Percentiles rank a stretch among this genome's conserved stretches.
phyloP scores from a whole-genome alignment of 305 asterid species.

The Euphrasia arctica region DNA sequence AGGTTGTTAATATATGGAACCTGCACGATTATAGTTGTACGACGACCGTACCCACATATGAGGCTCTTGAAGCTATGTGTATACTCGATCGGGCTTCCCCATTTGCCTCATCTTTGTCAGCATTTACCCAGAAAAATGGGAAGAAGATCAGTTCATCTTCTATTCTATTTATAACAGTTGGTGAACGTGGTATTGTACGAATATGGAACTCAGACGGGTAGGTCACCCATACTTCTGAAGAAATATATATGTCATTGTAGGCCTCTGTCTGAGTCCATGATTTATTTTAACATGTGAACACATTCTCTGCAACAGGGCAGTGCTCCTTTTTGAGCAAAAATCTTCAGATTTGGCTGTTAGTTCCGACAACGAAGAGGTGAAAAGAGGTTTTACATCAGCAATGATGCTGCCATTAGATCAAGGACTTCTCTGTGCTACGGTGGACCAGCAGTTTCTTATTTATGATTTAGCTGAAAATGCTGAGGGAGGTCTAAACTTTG shows the following conservation, averaged over 20 bases:
- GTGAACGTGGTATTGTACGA: constrained; percentile 92
- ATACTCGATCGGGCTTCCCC: constrained; percentile 53
- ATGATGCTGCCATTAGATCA: constrained; percentile 69
- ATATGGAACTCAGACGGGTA: constrained; percentile 95
- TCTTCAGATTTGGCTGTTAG: constrained; percentile 72
- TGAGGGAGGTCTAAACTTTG: constrained; percentile 49
- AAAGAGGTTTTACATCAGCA: constrained; percentile 85
- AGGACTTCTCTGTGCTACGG: constrained; percentile 87
- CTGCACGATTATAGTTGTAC: constrained; percentile 74
- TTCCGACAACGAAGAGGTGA: constrained; percentile 63
- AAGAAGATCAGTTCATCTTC: constrained; percentile 59
- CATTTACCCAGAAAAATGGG: constrained; percentile 38
- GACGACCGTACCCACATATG: constrained; percentile 70
- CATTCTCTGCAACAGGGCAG: constrained; percentile 55
- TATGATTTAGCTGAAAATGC: constrained; percentile 54
- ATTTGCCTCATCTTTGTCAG: constrained; percentile 48
- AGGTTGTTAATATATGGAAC: constrained; percentile 93
- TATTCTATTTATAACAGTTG: constrained; percentile 73
- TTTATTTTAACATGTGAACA: constrained; percentile 15
- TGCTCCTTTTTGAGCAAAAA: constrained; percentile 79
- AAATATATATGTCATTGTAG: constrained; percentile 1
- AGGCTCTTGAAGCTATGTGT: constrained; percentile 88
- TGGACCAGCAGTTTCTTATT: constrained; percentile 91
- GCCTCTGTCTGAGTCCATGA: constrained; percentile 2
- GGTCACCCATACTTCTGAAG: constrained; percentile 20